A percentile compares a stretch with the other conserved stretches of the same genome.
Conservation (phyloP, 2,329 filamentous ascomycete genomes). For the Ceratocystiopsis brevicomis region DNA sequence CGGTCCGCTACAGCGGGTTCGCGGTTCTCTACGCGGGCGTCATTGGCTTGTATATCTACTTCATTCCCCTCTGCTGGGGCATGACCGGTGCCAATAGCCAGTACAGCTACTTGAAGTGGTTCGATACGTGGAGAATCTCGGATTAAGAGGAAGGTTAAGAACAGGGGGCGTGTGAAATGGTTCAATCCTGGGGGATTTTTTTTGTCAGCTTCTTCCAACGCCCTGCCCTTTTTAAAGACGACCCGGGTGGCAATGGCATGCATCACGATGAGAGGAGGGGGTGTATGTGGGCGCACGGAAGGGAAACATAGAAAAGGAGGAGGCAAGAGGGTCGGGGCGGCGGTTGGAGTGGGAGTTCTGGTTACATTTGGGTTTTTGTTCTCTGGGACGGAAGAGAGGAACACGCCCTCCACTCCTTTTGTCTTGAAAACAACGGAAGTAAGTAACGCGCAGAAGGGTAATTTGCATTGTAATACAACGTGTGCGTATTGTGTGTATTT, state of each 20-base stretch:
- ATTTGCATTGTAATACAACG: neutral
- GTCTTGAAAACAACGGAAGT: neutral
- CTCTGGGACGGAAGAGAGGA: too few species aligned
- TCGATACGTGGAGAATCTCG: constrained; percentile 67
- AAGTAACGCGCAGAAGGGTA: neutral
- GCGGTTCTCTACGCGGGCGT: constrained; percentile 51
- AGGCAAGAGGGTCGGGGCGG: too few species aligned
- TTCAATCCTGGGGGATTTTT: too few species aligned
- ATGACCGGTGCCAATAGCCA: constrained; percentile 74
- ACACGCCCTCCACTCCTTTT: neutral
- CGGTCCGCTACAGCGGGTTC: constrained; percentile 51
- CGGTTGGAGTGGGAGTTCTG: constrained; percentile 9
- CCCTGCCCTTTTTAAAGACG: too few species aligned
- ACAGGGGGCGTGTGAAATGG: too few species aligned
- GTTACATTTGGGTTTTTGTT: constrained; percentile 6
- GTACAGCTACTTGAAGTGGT: constrained; percentile 89
- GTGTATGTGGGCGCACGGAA: too few species aligned
- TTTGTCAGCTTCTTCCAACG: too few species aligned
- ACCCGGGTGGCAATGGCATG: too few species aligned
- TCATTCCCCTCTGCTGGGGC: constrained; percentile 88
- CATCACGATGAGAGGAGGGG: too few species aligned
- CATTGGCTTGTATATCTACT: constrained; percentile 71
- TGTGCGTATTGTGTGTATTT: too few species aligned
- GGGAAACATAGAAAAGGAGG: too few species aligned
- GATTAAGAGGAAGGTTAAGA: constrained; percentile 25